These are phyloP conservation scores for Arctium lappa DNA, from an alignment of 129 eudicot species.

Conservation along the genomic window DNA sequence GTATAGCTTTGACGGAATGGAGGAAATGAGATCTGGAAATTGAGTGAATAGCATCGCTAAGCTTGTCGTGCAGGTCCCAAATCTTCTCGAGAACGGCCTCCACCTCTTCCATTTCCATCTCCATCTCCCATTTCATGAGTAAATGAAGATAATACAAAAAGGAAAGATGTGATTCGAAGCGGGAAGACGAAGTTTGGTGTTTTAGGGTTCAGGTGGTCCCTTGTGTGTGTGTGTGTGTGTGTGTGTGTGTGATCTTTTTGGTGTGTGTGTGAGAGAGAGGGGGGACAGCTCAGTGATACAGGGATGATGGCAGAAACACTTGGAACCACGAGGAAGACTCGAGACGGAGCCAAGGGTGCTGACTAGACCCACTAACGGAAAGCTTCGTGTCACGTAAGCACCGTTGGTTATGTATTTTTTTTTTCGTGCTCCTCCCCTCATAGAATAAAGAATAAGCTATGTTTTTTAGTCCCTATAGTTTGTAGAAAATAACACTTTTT, in stretches of 20 bases:
- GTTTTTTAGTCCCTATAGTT: too few relatives aligned
- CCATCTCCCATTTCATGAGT: constrained; percentile 68
- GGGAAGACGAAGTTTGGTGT: constrained; percentile 28
- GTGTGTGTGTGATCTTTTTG: too few relatives aligned
- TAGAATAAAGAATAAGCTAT: too few relatives aligned
- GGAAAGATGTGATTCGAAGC: constrained; percentile 24
- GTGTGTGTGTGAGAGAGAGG: not conserved
- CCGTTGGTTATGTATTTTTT: not conserved
- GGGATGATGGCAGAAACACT: not conserved
- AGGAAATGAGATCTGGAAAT: constrained; percentile 78
- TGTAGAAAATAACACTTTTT: too few relatives aligned
- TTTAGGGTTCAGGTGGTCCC: constrained; percentile 23
- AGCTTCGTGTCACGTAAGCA: not conserved
- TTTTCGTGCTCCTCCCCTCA: too few relatives aligned
- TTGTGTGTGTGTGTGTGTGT: not conserved
- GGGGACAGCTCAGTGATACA: constrained; percentile 7
- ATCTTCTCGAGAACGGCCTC: constrained; percentile 83
- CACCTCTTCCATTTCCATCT: constrained; percentile 73
- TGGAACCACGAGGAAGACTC: not conserved
- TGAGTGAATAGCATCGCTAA: constrained; percentile 92
- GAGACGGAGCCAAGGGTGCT: not conserved
- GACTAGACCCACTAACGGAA: not conserved
- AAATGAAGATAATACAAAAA: not conserved
- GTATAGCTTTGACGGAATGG: constrained; percentile 50
- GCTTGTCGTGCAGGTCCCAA: constrained; percentile 96